Percentiles rank a stretch among this genome's conserved stretches.
Conservation (phyloP, 2,329 filamentous ascomycete species). For the Aureobasidium sp. region DNA sequence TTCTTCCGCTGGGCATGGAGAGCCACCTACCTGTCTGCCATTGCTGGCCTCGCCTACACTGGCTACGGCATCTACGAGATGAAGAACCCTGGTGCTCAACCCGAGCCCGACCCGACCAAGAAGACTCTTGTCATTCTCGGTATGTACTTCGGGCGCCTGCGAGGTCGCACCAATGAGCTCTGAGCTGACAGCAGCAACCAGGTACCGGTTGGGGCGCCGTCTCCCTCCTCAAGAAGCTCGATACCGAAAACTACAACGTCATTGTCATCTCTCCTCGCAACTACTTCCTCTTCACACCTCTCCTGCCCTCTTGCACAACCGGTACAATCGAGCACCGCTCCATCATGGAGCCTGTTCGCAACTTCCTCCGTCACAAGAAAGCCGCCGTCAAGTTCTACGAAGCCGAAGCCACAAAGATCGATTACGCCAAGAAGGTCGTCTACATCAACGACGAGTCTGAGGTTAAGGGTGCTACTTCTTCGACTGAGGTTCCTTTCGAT, state of each 20-base stretch:
- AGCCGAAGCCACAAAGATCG: slow-evolving; percentile 92
- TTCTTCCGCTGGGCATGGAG: slow-evolving; percentile 78
- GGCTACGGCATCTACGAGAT: slow-evolving; percentile 77
- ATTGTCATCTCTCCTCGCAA: slow-evolving; percentile 96
- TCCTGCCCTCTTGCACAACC: slow-evolving; percentile 94
- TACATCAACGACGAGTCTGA: slow-evolving; percentile 89
- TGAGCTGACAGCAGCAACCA: slow-evolving; percentile 35
- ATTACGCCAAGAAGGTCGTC: slow-evolving; percentile 82
- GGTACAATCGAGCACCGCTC: slow-evolving; percentile 97
- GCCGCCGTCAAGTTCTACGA: slow-evolving; percentile 94
- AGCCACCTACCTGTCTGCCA: slow-evolving; percentile 65
- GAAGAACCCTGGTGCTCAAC: slow-evolving; percentile 74
- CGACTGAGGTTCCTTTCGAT: slow-evolving; percentile 92
- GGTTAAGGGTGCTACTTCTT: slow-evolving; percentile 71
- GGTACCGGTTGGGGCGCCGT: slow-evolving; percentile 96
- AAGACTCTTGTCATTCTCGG: slow-evolving; percentile 95
- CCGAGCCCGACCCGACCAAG: slow-evolving; percentile 74
- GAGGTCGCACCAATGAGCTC: not conserved
- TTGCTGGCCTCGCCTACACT: slow-evolving; percentile 64
- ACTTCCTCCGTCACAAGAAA: slow-evolving; percentile 92
- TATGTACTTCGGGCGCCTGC: slow-evolving; percentile 37
- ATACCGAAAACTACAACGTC: slow-evolving; percentile 99
- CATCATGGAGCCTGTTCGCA: slow-evolving; percentile 98
- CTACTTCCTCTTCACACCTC: slow-evolving; percentile 98
- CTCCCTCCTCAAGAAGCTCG: slow-evolving; percentile 94